These are phyloP conservation scores for Kodamaea jinghongensis DNA, from an alignment of 805 yeast species.

Conservation along the genomic window DNA sequence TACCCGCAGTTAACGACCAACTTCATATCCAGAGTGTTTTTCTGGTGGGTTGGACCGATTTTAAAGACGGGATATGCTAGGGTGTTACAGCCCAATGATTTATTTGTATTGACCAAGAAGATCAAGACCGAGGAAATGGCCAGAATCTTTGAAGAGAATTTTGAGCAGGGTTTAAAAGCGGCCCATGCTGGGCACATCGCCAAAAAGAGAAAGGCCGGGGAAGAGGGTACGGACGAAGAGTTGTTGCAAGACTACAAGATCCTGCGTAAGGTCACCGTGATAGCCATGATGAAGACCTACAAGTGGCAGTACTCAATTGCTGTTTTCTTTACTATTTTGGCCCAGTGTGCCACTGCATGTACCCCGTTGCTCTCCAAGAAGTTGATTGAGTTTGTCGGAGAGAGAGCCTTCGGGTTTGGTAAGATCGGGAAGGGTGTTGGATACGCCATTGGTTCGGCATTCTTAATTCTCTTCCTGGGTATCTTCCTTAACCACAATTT, in stretches of 20 bases:
- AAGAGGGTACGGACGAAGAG: background rate
- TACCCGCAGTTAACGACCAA: constrained; percentile 45
- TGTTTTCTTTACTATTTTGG: constrained; percentile 19
- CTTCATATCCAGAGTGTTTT: constrained; percentile 38
- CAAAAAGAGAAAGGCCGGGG: constrained; percentile 25
- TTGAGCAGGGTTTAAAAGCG: constrained; percentile 9
- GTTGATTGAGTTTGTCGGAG: constrained; percentile 35
- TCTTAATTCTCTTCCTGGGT: constrained; percentile 23
- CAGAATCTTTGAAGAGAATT: constrained; percentile 20
- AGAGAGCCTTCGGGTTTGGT: constrained; percentile 17
- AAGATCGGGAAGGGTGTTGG: constrained; percentile 38
- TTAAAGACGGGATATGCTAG: constrained; percentile 68
- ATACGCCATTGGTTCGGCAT: constrained; percentile 38
- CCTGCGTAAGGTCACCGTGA: constrained; percentile 8
- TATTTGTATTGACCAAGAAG: constrained; percentile 25
- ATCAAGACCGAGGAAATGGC: constrained; percentile 33
- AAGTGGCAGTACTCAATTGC: constrained; percentile 24
- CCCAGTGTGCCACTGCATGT: constrained; percentile 25
- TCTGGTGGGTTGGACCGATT: constrained; percentile 69
- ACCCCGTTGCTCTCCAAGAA: constrained; percentile 38
- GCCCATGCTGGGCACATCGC: constrained; percentile 18
- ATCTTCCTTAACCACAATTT: constrained; percentile 24
- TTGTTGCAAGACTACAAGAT: constrained; percentile 4
- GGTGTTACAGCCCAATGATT: constrained; percentile 62
- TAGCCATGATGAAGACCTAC: constrained; percentile 26